Percentiles rank a stretch among this genome's conserved stretches.
Conservation (phyloP, 1,284 basidiomycete genomes). For the Pseudozyma tsukubaensis region DNA sequence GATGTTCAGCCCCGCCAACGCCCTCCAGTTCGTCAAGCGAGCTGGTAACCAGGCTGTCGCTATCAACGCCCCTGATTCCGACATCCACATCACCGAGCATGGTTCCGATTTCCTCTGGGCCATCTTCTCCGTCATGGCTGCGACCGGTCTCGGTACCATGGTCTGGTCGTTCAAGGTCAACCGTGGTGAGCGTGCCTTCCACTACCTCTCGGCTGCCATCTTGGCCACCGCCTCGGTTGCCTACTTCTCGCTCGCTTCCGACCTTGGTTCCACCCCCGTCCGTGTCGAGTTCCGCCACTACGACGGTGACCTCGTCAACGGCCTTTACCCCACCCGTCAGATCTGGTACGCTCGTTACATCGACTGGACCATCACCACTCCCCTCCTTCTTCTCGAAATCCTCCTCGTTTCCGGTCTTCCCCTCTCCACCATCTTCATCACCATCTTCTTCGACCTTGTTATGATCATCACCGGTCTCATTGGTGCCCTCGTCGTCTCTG, state of each 20-base stretch:
- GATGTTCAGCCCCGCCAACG: conserved; percentile 38
- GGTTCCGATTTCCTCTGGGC: conserved; percentile 72
- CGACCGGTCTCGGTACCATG: conserved; percentile 59
- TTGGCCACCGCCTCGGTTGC: conserved; percentile 68
- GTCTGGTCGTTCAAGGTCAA: conserved; percentile 47
- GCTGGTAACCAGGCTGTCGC: conserved; percentile 53
- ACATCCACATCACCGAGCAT: conserved; percentile 55
- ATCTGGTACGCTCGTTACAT: conserved; percentile 72
- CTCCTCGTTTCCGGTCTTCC: conserved; percentile 73
- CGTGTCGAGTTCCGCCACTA: conserved; percentile 72
- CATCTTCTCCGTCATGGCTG: conserved; percentile 68
- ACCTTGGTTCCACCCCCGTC: conserved; percentile 74
- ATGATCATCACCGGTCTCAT: conserved; percentile 73
- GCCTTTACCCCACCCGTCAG: conserved; percentile 70
- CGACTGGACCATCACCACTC: conserved; percentile 72
- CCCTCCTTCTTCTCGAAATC: conserved; percentile 73
- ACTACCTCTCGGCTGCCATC: conserved; percentile 70
- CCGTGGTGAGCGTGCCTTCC: conserved; percentile 72
- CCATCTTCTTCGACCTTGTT: conserved; percentile 73
- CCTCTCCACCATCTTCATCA: conserved; percentile 73
- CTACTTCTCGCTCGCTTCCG: conserved; percentile 76
- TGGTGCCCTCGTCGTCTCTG: conserved; percentile 72
- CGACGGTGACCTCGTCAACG: conserved; percentile 36
- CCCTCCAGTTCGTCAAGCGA: conserved; percentile 30
- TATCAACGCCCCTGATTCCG: conserved; percentile 50